A percentile compares a stretch with the other conserved stretches of the same genome.
Evolutionary conservation across 2,329 filamentous ascomycete species (phyloP).

Genomic region (Ampelomyces quisqualis): DNA sequence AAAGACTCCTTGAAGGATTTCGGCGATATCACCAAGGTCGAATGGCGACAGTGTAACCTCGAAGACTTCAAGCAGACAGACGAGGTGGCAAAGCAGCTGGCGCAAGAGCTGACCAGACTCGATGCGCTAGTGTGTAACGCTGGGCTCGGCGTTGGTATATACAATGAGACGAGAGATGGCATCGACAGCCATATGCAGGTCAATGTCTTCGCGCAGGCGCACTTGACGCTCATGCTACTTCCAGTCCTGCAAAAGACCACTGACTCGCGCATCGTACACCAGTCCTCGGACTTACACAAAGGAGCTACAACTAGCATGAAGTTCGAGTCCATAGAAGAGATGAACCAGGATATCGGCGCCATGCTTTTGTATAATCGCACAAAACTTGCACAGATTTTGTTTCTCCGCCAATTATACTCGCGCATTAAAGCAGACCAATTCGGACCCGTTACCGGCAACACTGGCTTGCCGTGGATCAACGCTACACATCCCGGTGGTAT

Average conservation of each 20-base stretch:
- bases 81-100: conserved; percentile 48
- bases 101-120: conserved; percentile 46
- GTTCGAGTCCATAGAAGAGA: conserved; percentile 50
- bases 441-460: conserved; percentile 33
- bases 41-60: conserved; percentile 51
- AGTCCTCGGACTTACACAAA: conserved; percentile 54
- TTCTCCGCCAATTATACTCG: conserved; percentile 47
- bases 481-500: conserved; percentile 54
- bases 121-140: conserved; percentile 54
- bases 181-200: conserved; percentile 55
- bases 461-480: conserved; percentile 50
- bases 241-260: conserved; percentile 49
- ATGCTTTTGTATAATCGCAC: conserved; percentile 52
- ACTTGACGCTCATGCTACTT: conserved; percentile 51
- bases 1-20: conserved; percentile 45
- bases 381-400: conserved; percentile 54
- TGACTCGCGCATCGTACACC: conserved; percentile 51
- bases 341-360: conserved; percentile 53
- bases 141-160: conserved; percentile 53
- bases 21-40: conserved; percentile 49
- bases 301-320: conserved; percentile 40
- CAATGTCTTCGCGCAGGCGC: conserved; percentile 54
- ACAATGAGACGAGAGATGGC: conserved; percentile 53
- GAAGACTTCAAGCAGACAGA: conserved; percentile 50
- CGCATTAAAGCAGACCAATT: conserved; percentile 38